These are phyloP conservation scores for Agrocybe praecox DNA, from an alignment of 768 basidiomycete species.

Conservation along the genomic window DNA sequence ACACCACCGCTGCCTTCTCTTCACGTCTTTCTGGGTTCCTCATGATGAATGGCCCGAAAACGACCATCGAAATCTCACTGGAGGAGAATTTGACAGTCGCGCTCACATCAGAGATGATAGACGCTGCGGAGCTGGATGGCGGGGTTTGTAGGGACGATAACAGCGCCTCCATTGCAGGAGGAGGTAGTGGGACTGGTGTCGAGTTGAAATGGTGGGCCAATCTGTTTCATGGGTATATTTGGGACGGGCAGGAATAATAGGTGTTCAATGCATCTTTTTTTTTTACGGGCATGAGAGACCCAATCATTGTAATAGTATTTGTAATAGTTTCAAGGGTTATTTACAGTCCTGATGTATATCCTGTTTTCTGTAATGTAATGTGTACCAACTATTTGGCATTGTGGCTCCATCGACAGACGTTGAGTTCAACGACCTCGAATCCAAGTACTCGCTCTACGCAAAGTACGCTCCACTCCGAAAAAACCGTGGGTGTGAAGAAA, in stretches of 20 bases:
- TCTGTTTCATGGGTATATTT: slow-evolving; percentile 64
- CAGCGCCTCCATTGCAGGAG: slow-evolving; percentile 36
- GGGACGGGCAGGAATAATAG: slow-evolving; percentile 63
- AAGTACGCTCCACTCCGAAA: not conserved
- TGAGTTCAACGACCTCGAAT: not conserved
- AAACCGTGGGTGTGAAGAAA: not conserved
- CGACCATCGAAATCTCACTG: slow-evolving; percentile 68
- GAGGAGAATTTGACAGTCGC: slow-evolving; percentile 74
- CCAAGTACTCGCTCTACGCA: not conserved
- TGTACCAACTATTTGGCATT: not conserved
- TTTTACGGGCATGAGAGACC: not conserved
- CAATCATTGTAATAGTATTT: not conserved
- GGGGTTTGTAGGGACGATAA: slow-evolving; percentile 79
- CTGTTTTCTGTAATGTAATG: not conserved
- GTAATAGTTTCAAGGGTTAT: not conserved
- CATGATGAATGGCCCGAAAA: slow-evolving; percentile 49
- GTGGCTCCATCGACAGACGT: too few species aligned
- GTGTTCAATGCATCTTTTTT: slow-evolving; percentile 6
- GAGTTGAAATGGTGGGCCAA: slow-evolving; percentile 79
- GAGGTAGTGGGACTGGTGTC: slow-evolving; percentile 47
- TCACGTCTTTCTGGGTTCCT: slow-evolving; percentile 63
- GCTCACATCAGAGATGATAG: slow-evolving; percentile 78
- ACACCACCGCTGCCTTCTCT: slow-evolving; percentile 67
- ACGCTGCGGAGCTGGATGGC: slow-evolving; percentile 70
- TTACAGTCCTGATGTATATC: not conserved